Percentiles rank a stretch among this genome's conserved stretches.
Conservation (phyloP, 768 basidiomycete species). For the Suillus decipiens region DNA sequence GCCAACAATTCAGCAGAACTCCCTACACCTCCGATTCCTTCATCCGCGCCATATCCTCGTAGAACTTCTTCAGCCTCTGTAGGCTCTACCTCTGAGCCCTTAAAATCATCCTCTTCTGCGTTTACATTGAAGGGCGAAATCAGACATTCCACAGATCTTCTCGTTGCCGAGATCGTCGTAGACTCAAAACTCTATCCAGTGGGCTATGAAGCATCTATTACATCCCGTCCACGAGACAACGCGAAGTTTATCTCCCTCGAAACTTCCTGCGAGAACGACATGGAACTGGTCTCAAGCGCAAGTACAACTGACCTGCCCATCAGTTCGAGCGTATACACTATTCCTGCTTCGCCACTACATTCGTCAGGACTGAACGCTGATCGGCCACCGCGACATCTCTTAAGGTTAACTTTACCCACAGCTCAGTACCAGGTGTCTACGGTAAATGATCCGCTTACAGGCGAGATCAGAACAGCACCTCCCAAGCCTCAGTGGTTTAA, state of each 20-base stretch:
- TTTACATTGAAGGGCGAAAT: constrained; percentile 67
- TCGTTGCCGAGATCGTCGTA: constrained; percentile 77
- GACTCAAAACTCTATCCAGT: constrained; percentile 80
- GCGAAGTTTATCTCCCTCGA: constrained; percentile 38
- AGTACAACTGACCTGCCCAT: constrained; percentile 47
- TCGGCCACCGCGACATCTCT: constrained; percentile 64
- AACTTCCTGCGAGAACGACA: constrained; percentile 20
- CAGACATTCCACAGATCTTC: constrained; percentile 61
- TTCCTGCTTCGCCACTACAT: constrained; percentile 82
- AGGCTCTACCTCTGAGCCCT: constrained; percentile 37
- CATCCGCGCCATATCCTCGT: constrained; percentile 19
- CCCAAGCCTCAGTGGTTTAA: constrained; percentile 73
- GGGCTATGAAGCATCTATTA: constrained; percentile 62
- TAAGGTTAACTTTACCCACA: constrained; percentile 80
- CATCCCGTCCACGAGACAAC: constrained; percentile 44
- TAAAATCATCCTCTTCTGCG: constrained; percentile 47
- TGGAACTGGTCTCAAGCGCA: constrained; percentile 5
- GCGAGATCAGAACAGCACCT: constrained; percentile 58
- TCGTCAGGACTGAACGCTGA: constrained; percentile 64
- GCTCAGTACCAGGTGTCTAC: constrained; percentile 77
- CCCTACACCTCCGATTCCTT: constrained; percentile 23
- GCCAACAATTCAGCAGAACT: constrained; percentile 15
- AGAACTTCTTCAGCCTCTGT: constrained; percentile 27
- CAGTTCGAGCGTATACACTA: constrained; percentile 61
- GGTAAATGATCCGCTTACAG: constrained; percentile 80